A percentile compares a stretch with the other conserved stretches of the same genome.
Evolutionary conservation across 441 rosid genomes (phyloP).

Genomic region (Isatis lusitanica): DNA sequence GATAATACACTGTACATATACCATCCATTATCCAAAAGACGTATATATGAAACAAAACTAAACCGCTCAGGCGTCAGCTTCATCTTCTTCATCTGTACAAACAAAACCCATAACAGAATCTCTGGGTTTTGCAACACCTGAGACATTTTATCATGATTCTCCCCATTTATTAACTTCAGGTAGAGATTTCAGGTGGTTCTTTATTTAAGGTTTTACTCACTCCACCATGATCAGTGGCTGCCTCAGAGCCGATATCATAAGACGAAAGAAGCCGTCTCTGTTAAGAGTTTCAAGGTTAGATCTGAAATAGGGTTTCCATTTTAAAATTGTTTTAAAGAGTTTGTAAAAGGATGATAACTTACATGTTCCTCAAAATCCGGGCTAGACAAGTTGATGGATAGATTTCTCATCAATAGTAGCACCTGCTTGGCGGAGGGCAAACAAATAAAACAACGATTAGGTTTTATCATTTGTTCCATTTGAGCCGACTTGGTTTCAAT

Average conservation of each 20-base stretch:
- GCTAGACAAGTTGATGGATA: slow-evolving; percentile 59
- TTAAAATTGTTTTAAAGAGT: neutral
- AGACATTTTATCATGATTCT: neutral
- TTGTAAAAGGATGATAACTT: slow-evolving; percentile 35
- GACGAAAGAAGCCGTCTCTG: slow-evolving; percentile 88
- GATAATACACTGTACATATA: neutral
- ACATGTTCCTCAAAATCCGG: slow-evolving; percentile 72
- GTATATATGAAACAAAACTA: neutral
- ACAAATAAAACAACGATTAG: slow-evolving; percentile 24
- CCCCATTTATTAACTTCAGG: slow-evolving; percentile 25
- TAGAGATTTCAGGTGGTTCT: slow-evolving; percentile 38
- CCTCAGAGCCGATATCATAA: slow-evolving; percentile 53
- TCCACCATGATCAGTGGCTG: slow-evolving; percentile 34
- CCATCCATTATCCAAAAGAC: slow-evolving; percentile 6
- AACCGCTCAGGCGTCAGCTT: slow-evolving; percentile 13
- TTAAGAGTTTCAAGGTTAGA: slow-evolving; percentile 4
- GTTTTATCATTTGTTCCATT: neutral
- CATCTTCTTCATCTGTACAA: slow-evolving; percentile 34
- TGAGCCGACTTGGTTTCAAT: neutral
- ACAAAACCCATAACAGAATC: slow-evolving; percentile 12
- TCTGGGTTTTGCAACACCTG: slow-evolving; percentile 1
- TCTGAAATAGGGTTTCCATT: neutral
- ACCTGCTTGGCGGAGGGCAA: slow-evolving; percentile 49
- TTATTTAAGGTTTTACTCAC: slow-evolving; percentile 34
- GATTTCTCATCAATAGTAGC: slow-evolving; percentile 61